Conservation (phyloP, 2,329 filamentous ascomycete genomes). For the Neonectria coccinea region DNA sequence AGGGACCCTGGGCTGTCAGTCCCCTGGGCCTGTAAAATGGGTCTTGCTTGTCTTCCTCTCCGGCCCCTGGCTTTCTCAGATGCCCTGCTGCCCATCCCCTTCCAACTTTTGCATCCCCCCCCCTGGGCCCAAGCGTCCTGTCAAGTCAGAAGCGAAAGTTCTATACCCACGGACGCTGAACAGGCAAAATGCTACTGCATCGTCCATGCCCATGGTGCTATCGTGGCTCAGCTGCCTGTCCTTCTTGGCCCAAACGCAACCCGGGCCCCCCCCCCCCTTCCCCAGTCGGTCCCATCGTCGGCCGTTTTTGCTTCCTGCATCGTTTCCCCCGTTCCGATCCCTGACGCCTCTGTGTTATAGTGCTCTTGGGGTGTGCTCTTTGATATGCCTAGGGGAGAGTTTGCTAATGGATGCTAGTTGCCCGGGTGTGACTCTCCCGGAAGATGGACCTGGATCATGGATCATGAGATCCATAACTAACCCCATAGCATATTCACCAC, state of each 20-base stretch:
- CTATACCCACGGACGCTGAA: background rate
- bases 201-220: slow-evolving; percentile 6
- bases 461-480: slow-evolving; percentile 10
- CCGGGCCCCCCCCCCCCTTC: slow-evolving; percentile 30
- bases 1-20: slow-evolving; percentile 29
- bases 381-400: background rate
- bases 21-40: slow-evolving; percentile 2
- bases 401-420: background rate
- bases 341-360: slow-evolving; percentile 1
- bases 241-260: slow-evolving; percentile 29
- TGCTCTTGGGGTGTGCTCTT: background rate
- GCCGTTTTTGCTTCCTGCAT: slow-evolving; percentile 39
- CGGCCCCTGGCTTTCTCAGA: slow-evolving; percentile 6
- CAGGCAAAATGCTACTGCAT: background rate
- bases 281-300: slow-evolving; percentile 44
- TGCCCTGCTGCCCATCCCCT: slow-evolving; percentile 9
- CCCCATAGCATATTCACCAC: background rate
- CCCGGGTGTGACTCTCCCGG: background rate
- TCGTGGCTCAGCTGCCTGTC: slow-evolving; percentile 33
- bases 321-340: slow-evolving; percentile 22
- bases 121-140: slow-evolving; percentile 45
- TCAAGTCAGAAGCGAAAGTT: slow-evolving; percentile 31
- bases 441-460: slow-evolving; percentile 9
- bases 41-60: background rate
- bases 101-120: background rate